Evolutionary conservation across 2,329 filamentous ascomycete species (phyloP).

Genomic region (Grosmannia penicillata): DNA sequence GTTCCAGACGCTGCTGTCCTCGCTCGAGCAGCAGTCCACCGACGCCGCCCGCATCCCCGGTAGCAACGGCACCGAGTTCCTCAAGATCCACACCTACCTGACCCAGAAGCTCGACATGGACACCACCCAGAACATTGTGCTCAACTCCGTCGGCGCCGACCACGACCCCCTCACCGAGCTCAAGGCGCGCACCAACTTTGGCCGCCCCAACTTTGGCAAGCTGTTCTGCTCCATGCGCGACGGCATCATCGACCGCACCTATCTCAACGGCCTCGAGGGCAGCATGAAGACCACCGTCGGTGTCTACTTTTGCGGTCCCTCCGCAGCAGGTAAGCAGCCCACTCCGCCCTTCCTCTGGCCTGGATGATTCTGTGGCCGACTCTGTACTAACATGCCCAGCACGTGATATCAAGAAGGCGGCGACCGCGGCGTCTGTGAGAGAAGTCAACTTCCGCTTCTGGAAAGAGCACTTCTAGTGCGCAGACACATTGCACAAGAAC

Average conservation of each 20-base stretch:
- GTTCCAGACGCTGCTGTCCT: slow-evolving; percentile 90
- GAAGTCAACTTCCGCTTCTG: slow-evolving; percentile 94
- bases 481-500: background rate
- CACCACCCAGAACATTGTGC: slow-evolving; percentile 88
- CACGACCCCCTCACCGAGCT: slow-evolving; percentile 88
- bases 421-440: slow-evolving; percentile 53
- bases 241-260: slow-evolving; percentile 72
- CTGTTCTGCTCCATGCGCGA: slow-evolving; percentile 76
- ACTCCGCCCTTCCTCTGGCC: too few relatives aligned
- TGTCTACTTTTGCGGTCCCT: slow-evolving; percentile 96
- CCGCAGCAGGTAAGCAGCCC: slow-evolving; percentile 47
- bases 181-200: slow-evolving; percentile 82
- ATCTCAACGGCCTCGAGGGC: slow-evolving; percentile 68
- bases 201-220: slow-evolving; percentile 73
- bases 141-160: slow-evolving; percentile 82
- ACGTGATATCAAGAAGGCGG: slow-evolving; percentile 71
- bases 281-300: slow-evolving; percentile 72
- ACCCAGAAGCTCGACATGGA: slow-evolving; percentile 87
- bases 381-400: slow-evolving; percentile 36
- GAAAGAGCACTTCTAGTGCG: slow-evolving; percentile 78
- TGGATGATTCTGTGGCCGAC: background rate
- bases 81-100: slow-evolving; percentile 95
- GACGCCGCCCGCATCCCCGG: slow-evolving; percentile 53
- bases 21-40: slow-evolving; percentile 73
- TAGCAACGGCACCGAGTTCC: slow-evolving; percentile 62